Base-by-base conservation (phyloP, 805 yeast species). In the Tetrapisispora phaffii region DNA sequence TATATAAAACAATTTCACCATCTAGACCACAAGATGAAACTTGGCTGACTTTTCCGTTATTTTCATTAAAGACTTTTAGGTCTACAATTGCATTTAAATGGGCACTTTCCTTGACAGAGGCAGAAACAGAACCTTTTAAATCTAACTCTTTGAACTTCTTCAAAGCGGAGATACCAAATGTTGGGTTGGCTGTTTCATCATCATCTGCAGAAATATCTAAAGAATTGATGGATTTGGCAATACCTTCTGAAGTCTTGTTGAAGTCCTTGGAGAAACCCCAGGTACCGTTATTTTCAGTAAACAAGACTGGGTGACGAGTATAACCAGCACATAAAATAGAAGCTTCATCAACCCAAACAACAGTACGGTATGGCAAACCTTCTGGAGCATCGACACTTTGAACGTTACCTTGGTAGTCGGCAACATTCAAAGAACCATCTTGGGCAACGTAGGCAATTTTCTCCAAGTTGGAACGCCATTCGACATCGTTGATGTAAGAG, bases 131-230 rank as follows among this genome's bases (percentile, higher is more conserved):
- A 48, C 99, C 99, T 72, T 88, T 93, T 63, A 90, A 75, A 68
- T 93, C 99, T 75, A 93, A 71, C 66, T 90, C 96, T 66, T 86
- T 81, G 71, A 93, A 93, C 89, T 90, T 87, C 69, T 85, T 84
- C 64, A 93, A 76, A 7, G 94, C 94, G 51, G 82, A 77, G 51
- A 83, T 85, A 50, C 85, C 82, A 44, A 67, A 67, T 6, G 76
- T 70, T 13, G 75, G 67, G 43, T 62, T 62, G 36, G 67, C 71
- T 13, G 75, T 74, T 46, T 73, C 76, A 45, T 77, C 85, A 39
- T 72, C 77, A 36, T 72, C 78, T 42, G 70, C 75, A 36, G 69
- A 17, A 52, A 55, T 29, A 56, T 31, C 34, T 19, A 38, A 38
- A 17, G 41, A 38, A 7, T 38, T 38, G 12, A 28, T 38, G 36